Evolutionary conservation across 768 basidiomycete species (phyloP).

Genomic region (Tricholoma terreum): DNA sequence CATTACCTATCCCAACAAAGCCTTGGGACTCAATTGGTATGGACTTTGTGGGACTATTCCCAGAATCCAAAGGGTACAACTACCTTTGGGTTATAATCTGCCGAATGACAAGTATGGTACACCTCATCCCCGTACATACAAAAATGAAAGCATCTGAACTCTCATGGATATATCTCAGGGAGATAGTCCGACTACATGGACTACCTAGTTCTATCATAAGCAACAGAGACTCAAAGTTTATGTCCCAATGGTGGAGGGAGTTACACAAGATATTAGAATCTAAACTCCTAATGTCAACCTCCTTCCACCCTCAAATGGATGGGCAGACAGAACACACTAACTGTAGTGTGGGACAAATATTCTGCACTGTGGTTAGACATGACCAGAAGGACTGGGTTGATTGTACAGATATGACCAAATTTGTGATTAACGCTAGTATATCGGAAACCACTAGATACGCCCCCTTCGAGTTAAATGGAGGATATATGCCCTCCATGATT

Average conservation of each 20-base stretch:
- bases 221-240: neutral
- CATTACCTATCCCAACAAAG: neutral
- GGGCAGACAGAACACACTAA: slow-evolving; percentile 18
- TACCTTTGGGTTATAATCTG: neutral
- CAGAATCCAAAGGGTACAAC: neutral
- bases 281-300: neutral
- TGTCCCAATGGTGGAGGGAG: neutral
- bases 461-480: slow-evolving; percentile 28
- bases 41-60: neutral
- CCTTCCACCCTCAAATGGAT: neutral
- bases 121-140: too few relatives aligned
- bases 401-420: slow-evolving; percentile 30
- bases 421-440: slow-evolving; percentile 30
- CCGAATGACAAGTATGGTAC: too few relatives aligned
- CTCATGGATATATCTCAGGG: neutral
- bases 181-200: neutral
- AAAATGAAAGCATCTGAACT: too few relatives aligned
- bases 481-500: slow-evolving; percentile 6
- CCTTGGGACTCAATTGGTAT: neutral
- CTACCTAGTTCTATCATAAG: neutral
- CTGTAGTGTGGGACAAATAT: slow-evolving; percentile 27
- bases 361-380: slow-evolving; percentile 18
- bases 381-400: slow-evolving; percentile 27
- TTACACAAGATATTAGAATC: neutral
- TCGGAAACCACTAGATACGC: slow-evolving; percentile 30